Evolutionary conservation across 306 rosid species (phyloP), one percentile per base, ranked within the genome.

Genomic region (Glycine soja): DNA sequence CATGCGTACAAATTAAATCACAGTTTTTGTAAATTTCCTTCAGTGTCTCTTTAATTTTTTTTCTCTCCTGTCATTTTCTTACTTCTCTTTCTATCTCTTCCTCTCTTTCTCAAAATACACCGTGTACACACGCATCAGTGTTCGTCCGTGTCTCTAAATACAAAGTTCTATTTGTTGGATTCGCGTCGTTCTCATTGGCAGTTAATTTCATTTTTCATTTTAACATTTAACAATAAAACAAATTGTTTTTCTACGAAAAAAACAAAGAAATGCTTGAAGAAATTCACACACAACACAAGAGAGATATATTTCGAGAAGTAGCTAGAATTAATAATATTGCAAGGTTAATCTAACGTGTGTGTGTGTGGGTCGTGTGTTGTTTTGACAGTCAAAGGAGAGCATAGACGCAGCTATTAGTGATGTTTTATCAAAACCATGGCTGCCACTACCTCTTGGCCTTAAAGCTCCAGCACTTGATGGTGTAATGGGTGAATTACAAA

Each of bases 391-490:
- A 63, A 93, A 93, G 84, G 99, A 95, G 80, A 93, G 98, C 74
- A 62, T 95, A 79, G 99, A 95, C 75, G 92, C 94, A 58, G 96
- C 98, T 0, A 88, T 95, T 19, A 94, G 98, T 82, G 99, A 93
- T 76, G 94, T 82, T 69, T 83, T 95, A 80, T 82, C 90, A 64
- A 91, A 90, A 78, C 99, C 99, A 38, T 88, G 97, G 97, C 87
- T 90, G 67, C 98, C 99, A 19, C 92, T 95, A 50, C 98, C 99
- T 11, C 90, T 95, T 43, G 97, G 99, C 6, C 90, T 95, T 42
- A 95, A 90, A 80, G 93, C 97, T 81, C 98, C 99, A 6, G 85
- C 89, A 2, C 64, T 84, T 43, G 99, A 93, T 15, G 81, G 92
- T 46, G 99, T 95, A 16, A 74, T 92, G 93, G 90, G 78, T 42